These are phyloP conservation scores for Benincasa hispida DNA, from an alignment of 306 rosid genomes.

Conservation along the genomic window DNA sequence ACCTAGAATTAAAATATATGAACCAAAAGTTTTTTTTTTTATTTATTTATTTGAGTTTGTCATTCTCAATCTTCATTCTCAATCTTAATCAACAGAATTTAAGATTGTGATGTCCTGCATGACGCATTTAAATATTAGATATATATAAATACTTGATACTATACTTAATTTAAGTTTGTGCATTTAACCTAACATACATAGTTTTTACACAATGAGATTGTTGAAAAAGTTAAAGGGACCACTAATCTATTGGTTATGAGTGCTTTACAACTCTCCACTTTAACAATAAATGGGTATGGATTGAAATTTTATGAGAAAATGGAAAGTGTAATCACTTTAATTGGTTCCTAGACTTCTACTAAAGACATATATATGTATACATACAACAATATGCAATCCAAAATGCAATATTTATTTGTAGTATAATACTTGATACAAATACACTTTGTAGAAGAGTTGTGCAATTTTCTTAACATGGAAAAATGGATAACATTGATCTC, in stretches of 20 bases:
- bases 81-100: background rate
- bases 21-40: too few relatives aligned
- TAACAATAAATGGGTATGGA: background rate
- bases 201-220: background rate
- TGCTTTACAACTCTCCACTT: background rate
- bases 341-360: background rate
- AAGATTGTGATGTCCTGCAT: background rate
- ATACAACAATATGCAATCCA: background rate
- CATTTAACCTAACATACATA: background rate
- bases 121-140: background rate
- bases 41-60: too few relatives aligned
- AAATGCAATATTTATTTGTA: background rate
- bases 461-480: slow-evolving; percentile 5
- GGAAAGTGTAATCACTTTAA: background rate
- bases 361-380: background rate
- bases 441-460: background rate
- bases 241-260: background rate
- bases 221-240: background rate
- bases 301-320: background rate
- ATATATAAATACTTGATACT: background rate
- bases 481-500: background rate
- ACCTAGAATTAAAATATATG: too few relatives aligned
- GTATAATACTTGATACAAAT: background rate
- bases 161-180: background rate
- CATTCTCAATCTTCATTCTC: background rate